Evolutionary conservation across 75 land plant genomes (phyloP), one percentile per base, ranked within the genome.

Genomic region (Cupressus sempervirens): DNA sequence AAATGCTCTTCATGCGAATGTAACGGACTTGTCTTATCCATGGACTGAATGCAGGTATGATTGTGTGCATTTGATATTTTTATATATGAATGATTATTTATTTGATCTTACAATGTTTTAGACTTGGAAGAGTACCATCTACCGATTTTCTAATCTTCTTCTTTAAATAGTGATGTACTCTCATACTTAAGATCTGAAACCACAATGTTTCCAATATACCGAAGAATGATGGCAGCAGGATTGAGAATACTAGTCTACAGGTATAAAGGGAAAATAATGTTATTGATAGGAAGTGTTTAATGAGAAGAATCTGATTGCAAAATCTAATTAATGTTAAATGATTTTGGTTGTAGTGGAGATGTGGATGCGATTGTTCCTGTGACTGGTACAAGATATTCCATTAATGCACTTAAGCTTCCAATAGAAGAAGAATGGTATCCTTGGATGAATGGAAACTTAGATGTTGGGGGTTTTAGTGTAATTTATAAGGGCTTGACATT

Each of bases 21-120:
- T 88, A 50, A 96, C 98, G 46, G 18, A 29, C 32, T 83, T 96
- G 53, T 82, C 92, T 11, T 91, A 92, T 74, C 85, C 81, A 34
- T 97, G 99, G 99, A 85, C 91, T 48, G 92, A 87, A 50, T 97
- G 99, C 96, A 95, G 92, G 94, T 93, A 85, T 72, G 67, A 96
- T 92, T 23, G 53, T 34, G 40, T 26, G 26, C n/a, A 26, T 20
- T 65, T 18, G n/a, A 65, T 7, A 18, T 20, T 20, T 20, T 23
- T 7, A 18, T 23, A 65, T 18, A 18, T 23, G 7, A 0, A 26
- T 18, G 7, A 65, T 26, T 20, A 26, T 65, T 65, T 26, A 8
- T 18, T 7, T 65, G n/a, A 65, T 65, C 26, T 26, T 5, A 65
- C 45, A 36, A 20, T 5, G 23, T 15, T 20, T 76, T 38, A 9